Conservation (phyloP, 1,139 yeast species). For the Yarrowia galli region DNA sequence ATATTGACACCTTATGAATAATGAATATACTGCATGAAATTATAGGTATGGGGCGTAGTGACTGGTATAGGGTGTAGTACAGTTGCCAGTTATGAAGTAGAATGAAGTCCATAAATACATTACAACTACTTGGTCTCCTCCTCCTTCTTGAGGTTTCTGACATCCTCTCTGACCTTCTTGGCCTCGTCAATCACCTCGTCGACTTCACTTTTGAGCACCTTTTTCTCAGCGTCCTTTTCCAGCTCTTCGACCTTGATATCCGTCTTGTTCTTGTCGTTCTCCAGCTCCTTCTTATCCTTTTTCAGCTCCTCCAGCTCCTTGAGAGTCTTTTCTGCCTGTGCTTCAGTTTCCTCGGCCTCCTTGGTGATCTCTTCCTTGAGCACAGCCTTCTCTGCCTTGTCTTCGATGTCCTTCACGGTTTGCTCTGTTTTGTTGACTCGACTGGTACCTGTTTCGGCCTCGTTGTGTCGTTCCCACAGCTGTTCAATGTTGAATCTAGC, state of each 20-base stretch:
- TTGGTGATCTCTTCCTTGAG: constrained; percentile 6
- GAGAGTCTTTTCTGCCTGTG: constrained; percentile 9
- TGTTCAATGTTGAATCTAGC: constrained; percentile 69
- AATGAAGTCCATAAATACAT: constrained; percentile 28
- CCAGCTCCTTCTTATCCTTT: constrained; percentile 5
- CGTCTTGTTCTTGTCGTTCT: neutral
- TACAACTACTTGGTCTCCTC: constrained; percentile 8
- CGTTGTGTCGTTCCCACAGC: constrained; percentile 54
- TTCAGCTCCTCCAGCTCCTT: constrained; percentile 13
- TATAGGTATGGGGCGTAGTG: neutral
- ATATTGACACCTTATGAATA: constrained; percentile 33
- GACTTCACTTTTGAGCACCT: neutral
- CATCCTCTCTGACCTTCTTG: constrained; percentile 1
- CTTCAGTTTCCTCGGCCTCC: constrained; percentile 7
- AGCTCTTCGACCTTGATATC: neutral
- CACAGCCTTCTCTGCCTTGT: constrained; percentile 5
- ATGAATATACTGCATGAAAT: constrained; percentile 28
- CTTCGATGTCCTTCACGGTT: constrained; percentile 12
- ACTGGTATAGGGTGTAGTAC: neutral
- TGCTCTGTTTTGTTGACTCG: constrained; percentile 4
- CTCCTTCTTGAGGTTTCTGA: neutral
- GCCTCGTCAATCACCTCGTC: constrained; percentile 8
- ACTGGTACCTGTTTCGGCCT: constrained; percentile 2
- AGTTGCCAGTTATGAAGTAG: too few species aligned
- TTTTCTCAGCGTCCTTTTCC: constrained; percentile 10